Evolutionary conservation across 805 yeast species (phyloP), one percentile per base, ranked within the genome.

Genomic region (Wickerhamiella vanderwaltii): DNA sequence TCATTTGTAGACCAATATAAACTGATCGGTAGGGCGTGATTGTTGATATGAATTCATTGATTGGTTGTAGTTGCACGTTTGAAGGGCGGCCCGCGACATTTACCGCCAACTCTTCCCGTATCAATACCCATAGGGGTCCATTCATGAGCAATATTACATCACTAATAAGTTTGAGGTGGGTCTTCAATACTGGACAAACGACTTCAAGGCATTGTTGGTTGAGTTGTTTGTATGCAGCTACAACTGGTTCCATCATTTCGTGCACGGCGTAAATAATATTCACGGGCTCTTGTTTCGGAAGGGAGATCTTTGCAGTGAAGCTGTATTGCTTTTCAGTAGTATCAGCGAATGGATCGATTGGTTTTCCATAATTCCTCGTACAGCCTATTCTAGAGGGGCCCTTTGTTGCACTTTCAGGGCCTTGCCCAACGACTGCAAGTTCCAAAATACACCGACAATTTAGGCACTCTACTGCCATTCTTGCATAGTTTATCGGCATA

Each of bases 401-500:
- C 6, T 31, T 9, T 16, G 35, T 7, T 19, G 35, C n/a, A 15
- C n/a, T 15, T 12, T 6, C n/a, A 29, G 32, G 9, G 16, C 15
- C 9, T 29, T 9, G n/a, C 32, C 16, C n/a, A n/a, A n/a, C n/a
- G n/a, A n/a, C 32, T n/a, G 11, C 6, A 5, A 15, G 18, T 11
- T 34, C 29, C 5, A 34, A 17, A 16, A 12, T 18, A n/a, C 9
- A 9, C 15, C 42, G 28, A 20, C 36, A 39, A 32, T 41, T 41
- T 3, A 41, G 33, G 9, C 37, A 33, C 13, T 41, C 44, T 6
- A 41, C 35, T 2, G 39, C 41, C 28, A 24, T 39, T 2, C 22
- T n/a, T 3, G 51, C 53, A 2, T 38, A 13, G 7, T 23, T 32
- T 3, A 9, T n/a, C 1, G 47, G 35, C 30, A 50, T n/a, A 15